These are phyloP conservation scores for Fusarium longipes DNA, from an alignment of 2,329 filamentous ascomycete genomes.

Conservation along the genomic window DNA sequence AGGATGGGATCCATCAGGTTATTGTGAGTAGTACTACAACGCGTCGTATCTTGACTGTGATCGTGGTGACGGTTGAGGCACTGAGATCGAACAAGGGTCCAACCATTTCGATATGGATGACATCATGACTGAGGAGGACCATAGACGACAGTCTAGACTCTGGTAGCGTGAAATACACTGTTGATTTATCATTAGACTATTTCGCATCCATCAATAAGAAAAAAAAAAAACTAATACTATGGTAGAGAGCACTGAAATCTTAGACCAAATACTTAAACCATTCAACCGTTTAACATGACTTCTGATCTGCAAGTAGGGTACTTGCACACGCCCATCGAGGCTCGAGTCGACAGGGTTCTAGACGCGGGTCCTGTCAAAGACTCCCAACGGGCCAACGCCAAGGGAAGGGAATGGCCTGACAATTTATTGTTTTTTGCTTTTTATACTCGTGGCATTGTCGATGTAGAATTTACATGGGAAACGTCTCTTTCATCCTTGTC, in stretches of 20 bases:
- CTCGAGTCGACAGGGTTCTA: no score
- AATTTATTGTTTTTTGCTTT: conserved; percentile 16
- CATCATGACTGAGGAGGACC: conserved; percentile 18
- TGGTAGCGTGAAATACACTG: no score
- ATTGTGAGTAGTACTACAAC: neutral
- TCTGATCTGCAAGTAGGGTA: conserved; percentile 40
- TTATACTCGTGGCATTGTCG: neutral
- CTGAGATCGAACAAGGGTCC: conserved; percentile 31
- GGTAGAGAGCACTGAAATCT: no score
- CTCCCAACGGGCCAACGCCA: neutral
- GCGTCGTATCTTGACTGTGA: conserved; percentile 1
- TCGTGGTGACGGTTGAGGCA: conserved; percentile 11
- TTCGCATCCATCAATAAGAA: no score
- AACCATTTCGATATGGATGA: conserved; percentile 22
- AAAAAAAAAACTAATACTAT: no score
- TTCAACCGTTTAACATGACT: neutral
- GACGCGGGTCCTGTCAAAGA: conserved; percentile 13
- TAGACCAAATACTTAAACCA: no score
- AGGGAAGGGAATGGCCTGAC: conserved; percentile 16
- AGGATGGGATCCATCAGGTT: neutral
- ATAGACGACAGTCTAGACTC: neutral
- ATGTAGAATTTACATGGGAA: conserved; percentile 8
- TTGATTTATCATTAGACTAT: no score
- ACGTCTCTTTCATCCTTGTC: conserved; percentile 11
- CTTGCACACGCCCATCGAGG: conserved; percentile 32